Conservation (phyloP, 345 rosid species). For the Melastoma malabathricum region DNA sequence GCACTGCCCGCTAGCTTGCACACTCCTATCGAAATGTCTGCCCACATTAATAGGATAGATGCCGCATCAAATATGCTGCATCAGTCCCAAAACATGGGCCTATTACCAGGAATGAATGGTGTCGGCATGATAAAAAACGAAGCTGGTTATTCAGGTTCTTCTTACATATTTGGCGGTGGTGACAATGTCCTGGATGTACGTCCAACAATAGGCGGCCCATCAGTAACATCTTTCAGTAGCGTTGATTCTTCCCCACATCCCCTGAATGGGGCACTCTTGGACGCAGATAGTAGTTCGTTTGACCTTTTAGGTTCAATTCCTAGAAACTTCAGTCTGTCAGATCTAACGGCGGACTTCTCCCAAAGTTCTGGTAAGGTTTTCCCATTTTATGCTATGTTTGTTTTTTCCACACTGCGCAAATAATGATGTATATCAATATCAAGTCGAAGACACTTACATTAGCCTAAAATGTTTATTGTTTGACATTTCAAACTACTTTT, state of each 20-base stretch:
- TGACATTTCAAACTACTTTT: neutral
- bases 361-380: constrained; percentile 71
- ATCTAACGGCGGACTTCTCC: constrained; percentile 74
- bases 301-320: constrained; percentile 77
- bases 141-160: constrained; percentile 48
- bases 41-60: constrained; percentile 55
- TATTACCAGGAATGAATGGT: constrained; percentile 76
- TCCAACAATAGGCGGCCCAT: constrained; percentile 48
- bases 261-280: constrained; percentile 51
- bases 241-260: constrained; percentile 68
- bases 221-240: constrained; percentile 60
- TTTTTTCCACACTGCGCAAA: neutral
- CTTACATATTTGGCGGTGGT: constrained; percentile 63
- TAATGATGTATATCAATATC: neutral
- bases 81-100: constrained; percentile 53
- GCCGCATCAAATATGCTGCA: constrained; percentile 44
- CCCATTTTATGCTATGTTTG: constrained; percentile 1
- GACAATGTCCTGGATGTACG: constrained; percentile 54
- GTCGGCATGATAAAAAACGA: constrained; percentile 62
- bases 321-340: constrained; percentile 83
- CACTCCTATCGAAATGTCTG: constrained; percentile 54
- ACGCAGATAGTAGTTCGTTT: constrained; percentile 55
- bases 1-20: constrained; percentile 43
- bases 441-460: too few relatives aligned
- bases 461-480: neutral